Evolutionary conservation across 2,329 filamentous ascomycete species (phyloP).

Genomic region (Periconia digitata): DNA sequence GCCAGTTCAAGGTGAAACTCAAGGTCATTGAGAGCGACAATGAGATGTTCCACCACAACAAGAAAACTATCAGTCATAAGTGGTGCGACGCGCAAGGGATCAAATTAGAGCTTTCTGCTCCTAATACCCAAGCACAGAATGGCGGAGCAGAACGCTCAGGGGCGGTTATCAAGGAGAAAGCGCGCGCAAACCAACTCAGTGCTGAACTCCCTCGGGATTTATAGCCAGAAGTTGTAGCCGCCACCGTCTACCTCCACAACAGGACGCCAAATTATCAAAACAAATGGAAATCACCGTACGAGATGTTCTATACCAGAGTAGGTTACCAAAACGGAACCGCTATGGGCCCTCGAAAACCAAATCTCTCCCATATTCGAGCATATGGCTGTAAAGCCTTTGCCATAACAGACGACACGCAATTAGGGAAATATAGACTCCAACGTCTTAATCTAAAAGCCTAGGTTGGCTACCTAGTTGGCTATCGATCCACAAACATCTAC

Average conservation of each 20-base stretch:
- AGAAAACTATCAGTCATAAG: constrained; percentile 1
- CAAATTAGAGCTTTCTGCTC: constrained; percentile 8
- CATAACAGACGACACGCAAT: not conserved
- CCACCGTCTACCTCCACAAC: constrained; percentile 11
- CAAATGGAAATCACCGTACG: constrained; percentile 7
- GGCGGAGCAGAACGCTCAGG: constrained; percentile 7
- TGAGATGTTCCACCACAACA: not conserved
- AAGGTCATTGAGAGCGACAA: constrained; percentile 7
- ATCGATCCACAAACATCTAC: not conserved
- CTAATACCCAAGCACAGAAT: constrained; percentile 10
- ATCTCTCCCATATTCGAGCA: constrained; percentile 5
- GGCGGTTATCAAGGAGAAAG: constrained; percentile 8
- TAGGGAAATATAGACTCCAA: not conserved
- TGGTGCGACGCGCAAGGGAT: not conserved
- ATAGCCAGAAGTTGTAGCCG: constrained; percentile 6
- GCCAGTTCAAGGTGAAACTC: constrained; percentile 1
- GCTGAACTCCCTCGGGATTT: constrained; percentile 5
- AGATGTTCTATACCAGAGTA: constrained; percentile 7
- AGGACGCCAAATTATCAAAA: constrained; percentile 7
- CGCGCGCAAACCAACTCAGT: constrained; percentile 4
- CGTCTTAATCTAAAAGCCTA: not conserved
- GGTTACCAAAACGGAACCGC: not conserved
- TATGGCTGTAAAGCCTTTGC: constrained; percentile 10
- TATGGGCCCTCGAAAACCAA: constrained; percentile 1
- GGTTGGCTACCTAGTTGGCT: not conserved